Conservation (phyloP, 192 early-diverging fungal species). For the Coemansia sp. region DNA sequence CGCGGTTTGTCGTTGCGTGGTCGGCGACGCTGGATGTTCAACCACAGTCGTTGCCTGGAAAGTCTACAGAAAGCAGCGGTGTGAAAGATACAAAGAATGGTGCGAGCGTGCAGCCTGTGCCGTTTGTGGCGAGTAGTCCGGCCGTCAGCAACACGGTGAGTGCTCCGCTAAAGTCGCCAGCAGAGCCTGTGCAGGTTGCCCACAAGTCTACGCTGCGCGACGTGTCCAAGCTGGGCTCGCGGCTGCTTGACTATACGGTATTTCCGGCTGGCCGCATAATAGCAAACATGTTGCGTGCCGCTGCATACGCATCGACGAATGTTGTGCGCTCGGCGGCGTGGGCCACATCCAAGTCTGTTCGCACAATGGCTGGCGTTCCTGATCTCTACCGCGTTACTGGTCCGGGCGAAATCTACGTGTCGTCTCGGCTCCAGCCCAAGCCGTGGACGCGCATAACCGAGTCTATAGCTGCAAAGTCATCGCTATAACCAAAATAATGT, state of each 20-base stretch:
- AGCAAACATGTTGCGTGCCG: slow-evolving; percentile 4
- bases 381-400: slow-evolving; percentile 50
- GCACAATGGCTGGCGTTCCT: slow-evolving; percentile 46
- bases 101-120: background rate
- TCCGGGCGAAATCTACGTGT: slow-evolving; percentile 48
- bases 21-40: slow-evolving; percentile 20
- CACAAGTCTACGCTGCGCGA: slow-evolving; percentile 4
- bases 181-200: slow-evolving; percentile 28
- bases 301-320: slow-evolving; percentile 21
- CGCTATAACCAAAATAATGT: background rate
- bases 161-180: slow-evolving; percentile 30
- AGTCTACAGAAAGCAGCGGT: no score
- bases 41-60: slow-evolving; percentile 25
- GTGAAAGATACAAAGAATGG: background rate
- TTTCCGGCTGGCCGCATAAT: slow-evolving; percentile 18
- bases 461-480: slow-evolving; percentile 35
- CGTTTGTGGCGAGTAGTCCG: slow-evolving; percentile 28
- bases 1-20: slow-evolving; percentile 58
- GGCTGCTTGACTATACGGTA: slow-evolving; percentile 1
- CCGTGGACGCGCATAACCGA: slow-evolving; percentile 45
- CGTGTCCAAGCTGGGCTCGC: background rate
- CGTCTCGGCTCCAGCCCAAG: slow-evolving; percentile 37
- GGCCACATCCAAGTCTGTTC: slow-evolving; percentile 30
- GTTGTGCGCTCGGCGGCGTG: slow-evolving; percentile 23
- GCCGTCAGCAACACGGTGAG: slow-evolving; percentile 27